These are phyloP conservation scores for Nicotiana otophora DNA, from an alignment of 257 asterid genomes.

Conservation along the genomic window DNA sequence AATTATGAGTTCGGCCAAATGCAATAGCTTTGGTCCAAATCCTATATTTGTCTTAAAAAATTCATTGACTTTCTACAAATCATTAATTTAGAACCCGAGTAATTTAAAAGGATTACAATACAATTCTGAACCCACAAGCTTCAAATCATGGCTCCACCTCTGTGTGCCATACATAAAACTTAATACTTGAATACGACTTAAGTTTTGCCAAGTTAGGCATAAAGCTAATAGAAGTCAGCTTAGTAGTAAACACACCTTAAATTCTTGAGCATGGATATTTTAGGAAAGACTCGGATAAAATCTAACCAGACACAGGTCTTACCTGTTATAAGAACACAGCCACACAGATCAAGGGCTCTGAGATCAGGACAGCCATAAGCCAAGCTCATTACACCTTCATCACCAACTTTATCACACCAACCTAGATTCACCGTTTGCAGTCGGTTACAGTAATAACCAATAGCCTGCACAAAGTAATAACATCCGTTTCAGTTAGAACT, in stretches of 20 bases:
- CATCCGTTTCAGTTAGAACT: neutral
- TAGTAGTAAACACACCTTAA: no score
- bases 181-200: neutral
- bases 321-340: constrained; percentile 95
- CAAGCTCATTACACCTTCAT: constrained; percentile 87
- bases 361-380: constrained; percentile 96
- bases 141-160: no score
- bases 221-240: neutral
- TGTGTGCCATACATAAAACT: no score
- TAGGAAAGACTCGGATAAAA: neutral
- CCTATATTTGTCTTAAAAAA: no score
- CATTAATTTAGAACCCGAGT: no score
- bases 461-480: constrained; percentile 44
- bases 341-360: constrained; percentile 79
- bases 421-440: constrained; percentile 80
- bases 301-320: neutral
- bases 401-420: constrained; percentile 92
- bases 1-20: no score
- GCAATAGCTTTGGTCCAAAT: no score
- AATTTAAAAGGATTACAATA: no score
- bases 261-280: no score
- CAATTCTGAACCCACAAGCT: no score
- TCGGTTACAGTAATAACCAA: constrained; percentile 74
- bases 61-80: no score
- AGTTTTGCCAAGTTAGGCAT: neutral